Percentiles rank a stretch among this genome's conserved stretches.
Evolutionary conservation across 108 stramenopile species (phyloP).

Genomic region (Stephanodiscus minutulus): DNA sequence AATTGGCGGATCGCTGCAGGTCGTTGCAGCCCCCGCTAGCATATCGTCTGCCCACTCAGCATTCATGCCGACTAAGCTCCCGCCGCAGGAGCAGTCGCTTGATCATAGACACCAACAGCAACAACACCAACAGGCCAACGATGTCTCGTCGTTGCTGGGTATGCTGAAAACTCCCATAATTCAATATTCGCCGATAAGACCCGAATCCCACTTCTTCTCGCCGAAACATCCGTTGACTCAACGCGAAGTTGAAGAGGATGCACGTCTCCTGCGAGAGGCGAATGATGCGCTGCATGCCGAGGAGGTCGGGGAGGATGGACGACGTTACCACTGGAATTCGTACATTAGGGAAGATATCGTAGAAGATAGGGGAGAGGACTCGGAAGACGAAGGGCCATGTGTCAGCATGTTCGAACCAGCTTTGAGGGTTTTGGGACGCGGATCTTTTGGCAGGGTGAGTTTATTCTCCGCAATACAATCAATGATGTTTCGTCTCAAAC

Average conservation of each 20-base stretch:
- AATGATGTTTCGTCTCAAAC: neutral
- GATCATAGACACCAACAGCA: neutral
- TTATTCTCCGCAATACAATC: neutral
- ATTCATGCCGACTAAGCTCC: neutral
- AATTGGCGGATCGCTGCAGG: conserved; percentile 1
- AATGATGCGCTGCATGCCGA: conserved; percentile 18
- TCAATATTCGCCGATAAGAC: conserved; percentile 14
- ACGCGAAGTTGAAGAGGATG: conserved; percentile 18
- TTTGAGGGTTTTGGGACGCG: conserved; percentile 87
- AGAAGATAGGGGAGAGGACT: neutral
- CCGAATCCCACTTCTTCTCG: neutral
- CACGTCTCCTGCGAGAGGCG: conserved; percentile 12
- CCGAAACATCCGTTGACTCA: neutral
- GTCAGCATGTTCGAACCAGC: conserved; percentile 83
- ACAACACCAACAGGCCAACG: conserved; percentile 6
- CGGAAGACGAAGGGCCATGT: conserved; percentile 62
- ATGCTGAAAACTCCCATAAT: conserved; percentile 5
- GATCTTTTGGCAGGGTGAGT: conserved; percentile 90
- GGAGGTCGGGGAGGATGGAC: conserved; percentile 14
- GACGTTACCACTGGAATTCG: conserved; percentile 16
- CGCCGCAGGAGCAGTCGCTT: neutral
- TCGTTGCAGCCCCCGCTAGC: neutral
- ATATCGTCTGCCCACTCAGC: neutral
- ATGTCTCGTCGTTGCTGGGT: neutral
- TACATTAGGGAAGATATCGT: conserved; percentile 3